phyloP scores from a whole-genome alignment of 495 filamentous ascomycete genomes.

The Penicillium antarcticum region DNA sequence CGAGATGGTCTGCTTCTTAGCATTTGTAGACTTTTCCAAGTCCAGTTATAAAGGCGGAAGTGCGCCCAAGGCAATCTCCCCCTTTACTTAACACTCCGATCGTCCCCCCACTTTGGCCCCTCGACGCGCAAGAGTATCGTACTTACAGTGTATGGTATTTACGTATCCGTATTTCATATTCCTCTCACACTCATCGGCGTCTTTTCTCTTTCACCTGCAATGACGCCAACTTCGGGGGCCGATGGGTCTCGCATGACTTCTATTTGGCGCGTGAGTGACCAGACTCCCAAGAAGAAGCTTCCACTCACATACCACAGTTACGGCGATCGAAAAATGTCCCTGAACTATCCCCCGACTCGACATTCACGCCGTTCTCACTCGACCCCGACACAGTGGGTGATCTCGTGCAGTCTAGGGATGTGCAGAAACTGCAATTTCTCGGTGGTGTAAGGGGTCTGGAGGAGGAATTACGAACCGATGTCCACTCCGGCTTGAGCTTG shows the following conservation, averaged over 20 bases:
- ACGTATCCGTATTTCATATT: background rate
- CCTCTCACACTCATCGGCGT: background rate
- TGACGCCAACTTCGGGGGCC: background rate
- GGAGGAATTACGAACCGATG: background rate
- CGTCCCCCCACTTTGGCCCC: too few relatives aligned
- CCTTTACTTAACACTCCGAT: too few relatives aligned
- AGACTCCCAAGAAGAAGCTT: background rate
- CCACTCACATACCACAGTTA: background rate
- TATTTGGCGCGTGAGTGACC: background rate
- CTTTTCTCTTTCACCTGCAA: background rate
- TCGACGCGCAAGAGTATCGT: background rate
- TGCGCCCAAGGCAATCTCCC: too few relatives aligned
- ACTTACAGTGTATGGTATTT: background rate
- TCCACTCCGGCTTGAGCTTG: constrained; percentile 3
- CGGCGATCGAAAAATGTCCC: background rate
- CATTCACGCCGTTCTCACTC: background rate
- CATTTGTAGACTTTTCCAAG: too few relatives aligned
- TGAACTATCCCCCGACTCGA: constrained; percentile 5
- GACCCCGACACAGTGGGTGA: background rate
- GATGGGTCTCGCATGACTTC: background rate
- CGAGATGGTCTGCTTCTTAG: too few relatives aligned
- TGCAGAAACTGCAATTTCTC: background rate
- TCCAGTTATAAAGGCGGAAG: too few relatives aligned
- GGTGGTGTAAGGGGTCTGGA: background rate
- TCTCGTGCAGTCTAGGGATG: background rate